Evolutionary conservation across 2,329 filamentous ascomycete species (phyloP), one percentile per base, ranked within the genome.

Genomic region (Venturia effusa): DNA sequence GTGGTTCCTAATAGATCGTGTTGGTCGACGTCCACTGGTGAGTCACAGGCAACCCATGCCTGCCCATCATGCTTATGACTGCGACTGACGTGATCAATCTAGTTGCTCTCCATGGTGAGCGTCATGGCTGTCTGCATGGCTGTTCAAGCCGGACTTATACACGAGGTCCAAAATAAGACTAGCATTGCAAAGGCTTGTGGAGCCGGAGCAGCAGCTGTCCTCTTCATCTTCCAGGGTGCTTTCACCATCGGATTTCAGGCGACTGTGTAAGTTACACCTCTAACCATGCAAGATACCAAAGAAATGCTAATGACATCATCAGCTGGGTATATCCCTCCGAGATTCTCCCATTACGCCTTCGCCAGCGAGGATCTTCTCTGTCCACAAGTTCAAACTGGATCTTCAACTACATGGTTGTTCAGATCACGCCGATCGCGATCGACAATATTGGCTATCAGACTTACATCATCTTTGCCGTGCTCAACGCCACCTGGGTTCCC

Each of bases 141-240:
- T 2, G 70, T 78, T 0, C 75, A 77, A 62, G 72, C 76, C 7
- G 75, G 68, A 0, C 68, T 78, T 22, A 75, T 78, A 59, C 77
- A 76, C 65, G 74, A 78, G 54, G 74, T 77, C 2, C 68, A 77
- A 43, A 68, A 75, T 62, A 66, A 70, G 1, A 75, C 75, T 0
- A 41, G 68, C 2, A 71, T 74, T 7, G 69, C 74, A 0, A 66
- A 69, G 7, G 64, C 68, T n/a, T 68, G 72, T 11, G 70, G 77
- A 7, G 80, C 80, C 64, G 78, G 74, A 6, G 74, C 76, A 15
- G 77, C 81, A 0, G 78, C 78, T 0, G 70, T 77, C 15, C 80
- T 83, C 68, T 83, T 83, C 67, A 70, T 83, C 1, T 83, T 82
- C 68, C 78, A 81, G 63, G 80, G 78, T 0, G 78, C 77, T 63